phyloP scores from a whole-genome alignment of 768 basidiomycete genomes.

The Tricholoma matsutake region DNA sequence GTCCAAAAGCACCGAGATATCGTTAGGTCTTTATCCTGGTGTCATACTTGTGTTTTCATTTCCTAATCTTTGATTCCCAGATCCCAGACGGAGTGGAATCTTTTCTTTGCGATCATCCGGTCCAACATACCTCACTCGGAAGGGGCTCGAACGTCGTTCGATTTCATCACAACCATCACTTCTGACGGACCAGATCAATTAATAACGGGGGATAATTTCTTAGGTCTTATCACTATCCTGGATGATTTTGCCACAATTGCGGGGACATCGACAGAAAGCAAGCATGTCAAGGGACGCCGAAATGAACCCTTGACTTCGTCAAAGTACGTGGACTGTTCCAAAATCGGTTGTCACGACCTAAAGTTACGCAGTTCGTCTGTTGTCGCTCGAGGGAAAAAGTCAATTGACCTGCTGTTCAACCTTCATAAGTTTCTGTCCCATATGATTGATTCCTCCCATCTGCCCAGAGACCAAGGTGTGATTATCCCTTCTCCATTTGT shows the following conservation, averaged over 20 bases:
- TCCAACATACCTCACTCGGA: conserved; percentile 84
- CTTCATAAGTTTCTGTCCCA: conserved; percentile 63
- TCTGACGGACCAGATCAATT: conserved; percentile 56
- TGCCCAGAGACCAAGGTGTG: conserved; percentile 42
- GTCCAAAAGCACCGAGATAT: conserved; percentile 74
- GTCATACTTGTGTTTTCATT: background rate
- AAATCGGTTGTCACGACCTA: background rate
- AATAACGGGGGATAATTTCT: conserved; percentile 76
- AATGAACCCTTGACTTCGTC: conserved; percentile 46
- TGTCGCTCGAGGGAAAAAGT: conserved; percentile 76
- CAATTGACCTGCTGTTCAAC: conserved; percentile 76
- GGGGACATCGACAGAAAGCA: conserved; percentile 52
- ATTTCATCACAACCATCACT: conserved; percentile 65
- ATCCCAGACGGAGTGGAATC: conserved; percentile 94
- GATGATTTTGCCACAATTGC: conserved; percentile 85
- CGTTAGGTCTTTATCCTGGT: conserved; percentile 48
- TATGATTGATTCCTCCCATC: conserved; percentile 49
- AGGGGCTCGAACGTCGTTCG: conserved; percentile 83
- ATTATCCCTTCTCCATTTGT: background rate
- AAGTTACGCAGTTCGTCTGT: conserved; percentile 56
- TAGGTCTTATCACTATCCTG: conserved; percentile 73
- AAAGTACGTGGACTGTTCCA: conserved; percentile 38
- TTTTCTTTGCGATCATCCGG: conserved; percentile 84
- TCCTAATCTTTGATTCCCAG: conserved; percentile 30
- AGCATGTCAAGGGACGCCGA: conserved; percentile 51